Evolutionary conservation across 176 grass and related monocot genomes (phyloP).

Genomic region (Oryza brachyantha): DNA sequence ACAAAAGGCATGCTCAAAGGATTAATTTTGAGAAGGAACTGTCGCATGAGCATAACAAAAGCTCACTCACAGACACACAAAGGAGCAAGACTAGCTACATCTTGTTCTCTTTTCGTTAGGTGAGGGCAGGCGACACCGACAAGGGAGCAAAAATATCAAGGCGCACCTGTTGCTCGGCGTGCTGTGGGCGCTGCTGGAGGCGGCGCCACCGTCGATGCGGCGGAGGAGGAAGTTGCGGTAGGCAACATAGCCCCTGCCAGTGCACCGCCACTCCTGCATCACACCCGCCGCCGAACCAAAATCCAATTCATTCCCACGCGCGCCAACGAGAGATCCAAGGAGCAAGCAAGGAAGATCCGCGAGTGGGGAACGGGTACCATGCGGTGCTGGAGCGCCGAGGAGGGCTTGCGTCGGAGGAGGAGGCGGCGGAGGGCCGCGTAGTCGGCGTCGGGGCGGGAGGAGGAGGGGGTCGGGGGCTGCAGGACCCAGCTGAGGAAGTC

Average conservation of each 20-base stretch:
- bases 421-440: conserved; percentile 72
- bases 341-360: background rate
- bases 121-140: background rate
- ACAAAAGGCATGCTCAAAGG: conserved; percentile 1
- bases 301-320: background rate
- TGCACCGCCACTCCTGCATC: conserved; percentile 89
- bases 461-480: conserved; percentile 53
- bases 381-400: conserved; percentile 48
- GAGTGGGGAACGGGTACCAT: conserved; percentile 38
- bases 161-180: conserved; percentile 77
- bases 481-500: conserved; percentile 92
- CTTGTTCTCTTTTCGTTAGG: conserved; percentile 13
- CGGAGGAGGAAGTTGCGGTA: conserved; percentile 73
- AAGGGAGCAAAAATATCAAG: background rate
- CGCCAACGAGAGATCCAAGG: background rate
- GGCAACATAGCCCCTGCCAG: conserved; percentile 78
- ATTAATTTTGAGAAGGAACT: conserved; percentile 2
- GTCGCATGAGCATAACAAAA: background rate
- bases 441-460: conserved; percentile 57
- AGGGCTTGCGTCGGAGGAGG: conserved; percentile 67
- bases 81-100: background rate
- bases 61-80: background rate
- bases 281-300: background rate
- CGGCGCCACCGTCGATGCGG: conserved; percentile 44
- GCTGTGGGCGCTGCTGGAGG: conserved; percentile 55